Conservation (phyloP, 2,329 filamentous ascomycete species). For the Sporothrix globosa region DNA sequence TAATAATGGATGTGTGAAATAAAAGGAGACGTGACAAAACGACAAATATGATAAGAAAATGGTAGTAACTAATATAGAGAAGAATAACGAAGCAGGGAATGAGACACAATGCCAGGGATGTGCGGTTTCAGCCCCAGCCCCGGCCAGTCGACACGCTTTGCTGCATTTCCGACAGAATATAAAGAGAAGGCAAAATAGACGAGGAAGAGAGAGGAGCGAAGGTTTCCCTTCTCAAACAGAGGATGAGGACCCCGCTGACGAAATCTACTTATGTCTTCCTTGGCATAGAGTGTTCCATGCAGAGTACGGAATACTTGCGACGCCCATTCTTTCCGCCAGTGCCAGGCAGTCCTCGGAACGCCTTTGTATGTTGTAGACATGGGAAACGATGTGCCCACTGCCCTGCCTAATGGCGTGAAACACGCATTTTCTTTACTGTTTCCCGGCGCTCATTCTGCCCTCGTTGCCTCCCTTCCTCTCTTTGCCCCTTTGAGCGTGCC, state of each 20-base stretch:
- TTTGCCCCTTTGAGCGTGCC: neutral
- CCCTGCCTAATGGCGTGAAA: conserved; percentile 19
- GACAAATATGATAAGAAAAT: neutral
- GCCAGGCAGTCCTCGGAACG: neutral
- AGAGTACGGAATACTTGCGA: neutral
- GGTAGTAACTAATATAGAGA: neutral
- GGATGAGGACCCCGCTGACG: no score
- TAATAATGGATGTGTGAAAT: neutral
- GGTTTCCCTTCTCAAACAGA: no score
- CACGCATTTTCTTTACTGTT: neutral
- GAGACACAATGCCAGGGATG: conserved; percentile 27
- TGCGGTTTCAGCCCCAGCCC: conserved; percentile 26
- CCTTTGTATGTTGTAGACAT: neutral
- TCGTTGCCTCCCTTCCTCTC: neutral
- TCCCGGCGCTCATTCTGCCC: neutral
- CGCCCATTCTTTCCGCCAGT: neutral
- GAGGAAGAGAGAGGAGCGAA: neutral
- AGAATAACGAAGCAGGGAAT: conserved; percentile 21
- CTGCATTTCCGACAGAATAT: conserved; percentile 8
- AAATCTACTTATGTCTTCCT: no score
- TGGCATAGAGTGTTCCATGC: no score
- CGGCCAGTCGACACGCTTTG: conserved; percentile 15
- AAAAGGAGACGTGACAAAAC: neutral
- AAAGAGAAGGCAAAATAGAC: neutral
- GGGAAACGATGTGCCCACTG: neutral